Evolutionary conservation across 345 rosid genomes (phyloP), one percentile per base, ranked within the genome.

Genomic region (Aethionema arabicum): DNA sequence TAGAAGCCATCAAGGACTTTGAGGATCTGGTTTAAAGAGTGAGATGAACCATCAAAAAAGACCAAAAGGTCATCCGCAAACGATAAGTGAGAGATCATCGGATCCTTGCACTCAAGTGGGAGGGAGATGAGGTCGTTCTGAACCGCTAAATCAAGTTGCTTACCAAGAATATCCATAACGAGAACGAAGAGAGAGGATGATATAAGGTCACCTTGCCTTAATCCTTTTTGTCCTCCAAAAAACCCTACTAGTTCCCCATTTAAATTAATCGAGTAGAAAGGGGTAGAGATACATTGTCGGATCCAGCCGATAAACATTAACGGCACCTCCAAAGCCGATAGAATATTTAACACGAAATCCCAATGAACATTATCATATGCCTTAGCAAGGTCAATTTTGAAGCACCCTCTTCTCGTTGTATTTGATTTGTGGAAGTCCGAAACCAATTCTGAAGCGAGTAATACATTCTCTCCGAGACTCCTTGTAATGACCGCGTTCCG

Each of bases 161-260:
- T 46, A 3, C 5, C 10, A 3, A 46, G 16, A 4, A 40, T 12
- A 12, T 46, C 51, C 51, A 46, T 46, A 3, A 16, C 30, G 3
- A 46, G 3, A 3, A 46, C 16, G 12, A 46, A 46, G 13, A 46
- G 51, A 9, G 4, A 3, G 8, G 51, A 12, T 3, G 51, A 46
- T 12, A 46, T 4, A 46, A 27, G 51, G 9, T 46, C 51, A 12
- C 51, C 51, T 46, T 46, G 51, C 51, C 51, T 7, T 33, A 6
- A 46, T 4, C 51, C 51, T 27, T 27, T 4, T 12, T 16, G 5
- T 6, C 51, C 51, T 6, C 5, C 5, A 12, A 46, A 46, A 16
- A 46, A 46, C 3, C 51, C 51, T 4, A 3, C 4, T 8, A 13
- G 3, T 13, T 13, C 16, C 5, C 51, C 51, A 46, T 46, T 46